Evolutionary conservation across 73 alveolate genomes (phyloP).

Genomic region (Paramecium octaurelia): DNA sequence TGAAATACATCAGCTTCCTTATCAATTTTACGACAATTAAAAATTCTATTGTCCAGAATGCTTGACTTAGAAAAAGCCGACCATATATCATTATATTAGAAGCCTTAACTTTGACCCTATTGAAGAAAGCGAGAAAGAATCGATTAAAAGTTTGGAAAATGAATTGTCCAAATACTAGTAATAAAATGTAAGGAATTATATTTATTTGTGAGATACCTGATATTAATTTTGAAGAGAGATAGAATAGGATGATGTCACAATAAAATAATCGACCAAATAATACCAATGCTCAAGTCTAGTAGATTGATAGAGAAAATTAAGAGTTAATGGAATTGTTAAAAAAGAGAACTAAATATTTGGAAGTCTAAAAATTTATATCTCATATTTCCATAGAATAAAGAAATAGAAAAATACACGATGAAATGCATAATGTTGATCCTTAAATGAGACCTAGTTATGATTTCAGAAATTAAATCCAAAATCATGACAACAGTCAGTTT

Average conservation of each 20-base stretch:
- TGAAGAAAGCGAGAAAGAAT: too few relatives aligned
- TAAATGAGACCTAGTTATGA: not conserved
- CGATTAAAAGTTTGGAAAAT: not conserved
- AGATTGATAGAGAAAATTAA: not conserved
- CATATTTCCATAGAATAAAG: not conserved
- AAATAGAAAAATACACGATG: not conserved
- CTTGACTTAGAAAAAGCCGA: not conserved
- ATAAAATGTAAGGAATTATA: not conserved
- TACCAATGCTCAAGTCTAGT: too few relatives aligned
- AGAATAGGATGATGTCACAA: too few relatives aligned
- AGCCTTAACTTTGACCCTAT: not conserved
- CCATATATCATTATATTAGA: not conserved
- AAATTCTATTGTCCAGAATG: not conserved
- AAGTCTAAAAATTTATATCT: not conserved
- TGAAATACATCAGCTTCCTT: not conserved
- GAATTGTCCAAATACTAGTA: not conserved
- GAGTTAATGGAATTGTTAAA: not conserved
- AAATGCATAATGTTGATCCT: not conserved
- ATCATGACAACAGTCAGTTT: not conserved
- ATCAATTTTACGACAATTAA: not conserved
- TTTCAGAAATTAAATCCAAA: too few relatives aligned
- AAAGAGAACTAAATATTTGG: not conserved
- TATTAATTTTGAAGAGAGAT: not conserved
- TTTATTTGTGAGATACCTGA: not conserved
- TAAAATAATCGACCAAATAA: too few relatives aligned